Evolutionary conservation across 768 basidiomycete genomes (phyloP).

Genomic region (Macrolepiota albuminosa): DNA sequence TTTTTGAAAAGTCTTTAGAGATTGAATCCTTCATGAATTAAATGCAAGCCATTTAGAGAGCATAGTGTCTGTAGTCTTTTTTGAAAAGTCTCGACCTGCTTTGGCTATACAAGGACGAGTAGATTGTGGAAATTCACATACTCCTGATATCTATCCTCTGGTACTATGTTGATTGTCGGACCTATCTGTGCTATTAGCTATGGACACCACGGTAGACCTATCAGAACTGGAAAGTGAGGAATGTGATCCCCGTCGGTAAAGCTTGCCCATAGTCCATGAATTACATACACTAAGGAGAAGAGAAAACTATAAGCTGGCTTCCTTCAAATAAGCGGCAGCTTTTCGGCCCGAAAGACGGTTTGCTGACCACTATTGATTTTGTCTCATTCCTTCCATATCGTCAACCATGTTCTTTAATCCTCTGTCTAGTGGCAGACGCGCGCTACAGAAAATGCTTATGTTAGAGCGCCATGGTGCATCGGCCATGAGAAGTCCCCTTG

Average conservation of each 20-base stretch:
- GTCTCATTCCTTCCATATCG: neutral
- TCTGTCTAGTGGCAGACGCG: neutral
- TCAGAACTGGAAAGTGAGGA: too few relatives aligned
- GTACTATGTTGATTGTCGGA: neutral
- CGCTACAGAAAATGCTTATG: neutral
- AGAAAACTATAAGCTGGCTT: too few relatives aligned
- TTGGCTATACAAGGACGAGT: neutral
- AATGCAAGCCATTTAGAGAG: neutral
- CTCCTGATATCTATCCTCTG: neutral
- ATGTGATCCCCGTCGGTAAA: too few relatives aligned
- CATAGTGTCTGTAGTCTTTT: neutral
- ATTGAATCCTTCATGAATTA: neutral
- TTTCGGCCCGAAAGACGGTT: neutral
- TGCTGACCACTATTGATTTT: neutral
- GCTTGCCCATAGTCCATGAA: too few relatives aligned
- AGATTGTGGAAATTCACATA: neutral
- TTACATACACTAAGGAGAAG: too few relatives aligned
- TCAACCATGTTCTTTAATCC: conserved; percentile 3
- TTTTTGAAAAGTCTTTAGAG: neutral
- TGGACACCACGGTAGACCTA: too few relatives aligned
- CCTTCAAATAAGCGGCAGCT: neutral
- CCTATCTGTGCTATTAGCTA: neutral
- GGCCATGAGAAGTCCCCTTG: neutral
- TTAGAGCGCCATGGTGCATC: conserved; percentile 4
- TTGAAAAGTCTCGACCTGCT: neutral